Base-by-base conservation (phyloP, 208 protist species). In the Wallacemonas collosoma region DNA sequence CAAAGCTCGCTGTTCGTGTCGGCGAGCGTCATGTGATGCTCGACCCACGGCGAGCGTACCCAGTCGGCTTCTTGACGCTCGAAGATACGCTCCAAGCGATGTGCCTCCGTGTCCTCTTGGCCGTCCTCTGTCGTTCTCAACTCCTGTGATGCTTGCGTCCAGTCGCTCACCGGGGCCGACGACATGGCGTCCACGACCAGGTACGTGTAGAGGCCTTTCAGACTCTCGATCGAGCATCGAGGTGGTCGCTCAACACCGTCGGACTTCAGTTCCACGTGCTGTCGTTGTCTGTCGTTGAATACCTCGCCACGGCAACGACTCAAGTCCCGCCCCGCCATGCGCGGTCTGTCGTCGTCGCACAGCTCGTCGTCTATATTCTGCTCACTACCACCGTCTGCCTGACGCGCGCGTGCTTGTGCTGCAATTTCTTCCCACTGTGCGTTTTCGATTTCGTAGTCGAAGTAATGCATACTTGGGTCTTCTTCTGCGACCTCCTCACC, bases 1-100 rank as follows among this genome's bases (percentile, higher is more conserved):
- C 69, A 75, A 76, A 90, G 79, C 60, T 81, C 78, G 11, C 58
- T 65, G 69, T 89, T 85, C 0, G 85, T 89, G 39, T 89, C 78
- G 26, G 77, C 76, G 1, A 85, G n/a, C 14, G 58, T 72, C 3
- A 65, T 35, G 6, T 35, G n/a, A 14, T 65, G 60, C 6, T 26
- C 41, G 11, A n/a, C 6, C 60, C 60, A 65, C 60, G 60, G 60
- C 41, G 60, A 65, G 36, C 41, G 60, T 17, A 65, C 60, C 60
- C 60, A 65, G 41, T 9, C 40, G 41, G 60, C 60, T 26, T 65
- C 60, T 48, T 65, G 41, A 41, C 56, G 2, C 35, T 62, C 56
- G 43, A 62, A 62, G 4, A n/a, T 3, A 5, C 14, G 6, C 43
- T 62, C 56, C 56, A 62, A 26, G 26, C 8, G 56, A 62, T 62